A percentile compares a stretch with the other conserved stretches of the same genome.
phyloP scores from a whole-genome alignment of 371 early-diverging fungal genomes.

The Mucor piriformis region DNA sequence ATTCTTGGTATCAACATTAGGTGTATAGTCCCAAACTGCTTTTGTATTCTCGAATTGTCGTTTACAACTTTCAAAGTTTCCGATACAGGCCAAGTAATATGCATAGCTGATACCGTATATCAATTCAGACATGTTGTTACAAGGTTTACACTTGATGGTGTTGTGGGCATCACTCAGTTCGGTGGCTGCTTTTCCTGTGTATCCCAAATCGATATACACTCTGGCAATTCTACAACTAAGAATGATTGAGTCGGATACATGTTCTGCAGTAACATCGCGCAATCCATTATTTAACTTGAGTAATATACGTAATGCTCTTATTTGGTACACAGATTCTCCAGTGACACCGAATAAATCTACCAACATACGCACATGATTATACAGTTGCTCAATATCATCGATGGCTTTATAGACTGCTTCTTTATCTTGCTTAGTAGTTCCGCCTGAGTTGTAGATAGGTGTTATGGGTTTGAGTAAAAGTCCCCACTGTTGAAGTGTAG shows the following conservation, averaged over 20 bases:
- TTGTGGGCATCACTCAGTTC: constrained; percentile 53
- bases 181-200: constrained; percentile 65
- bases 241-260: constrained; percentile 52
- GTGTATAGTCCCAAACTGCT: constrained; percentile 13
- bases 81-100: constrained; percentile 43
- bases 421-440: constrained; percentile 20
- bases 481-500: constrained; percentile 65
- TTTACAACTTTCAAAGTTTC: constrained; percentile 40
- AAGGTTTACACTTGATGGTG: constrained; percentile 32
- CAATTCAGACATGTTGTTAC: constrained; percentile 27
- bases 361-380: constrained; percentile 50
- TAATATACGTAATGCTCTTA: constrained; percentile 48
- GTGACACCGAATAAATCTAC: constrained; percentile 53
- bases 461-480: constrained; percentile 37
- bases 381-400: constrained; percentile 45
- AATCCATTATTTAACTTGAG: constrained; percentile 51
- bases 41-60: constrained; percentile 13
- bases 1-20: neutral
- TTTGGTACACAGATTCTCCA: constrained; percentile 45
- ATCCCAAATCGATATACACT: constrained; percentile 63
- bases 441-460: constrained; percentile 25
- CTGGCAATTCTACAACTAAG: constrained; percentile 55
- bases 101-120: constrained; percentile 44
- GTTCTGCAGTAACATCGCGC: constrained; percentile 25
- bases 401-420: constrained; percentile 20